Base-by-base conservation (phyloP, 2,329 filamentous ascomycete species). In the Neurospora crassa region DNA sequence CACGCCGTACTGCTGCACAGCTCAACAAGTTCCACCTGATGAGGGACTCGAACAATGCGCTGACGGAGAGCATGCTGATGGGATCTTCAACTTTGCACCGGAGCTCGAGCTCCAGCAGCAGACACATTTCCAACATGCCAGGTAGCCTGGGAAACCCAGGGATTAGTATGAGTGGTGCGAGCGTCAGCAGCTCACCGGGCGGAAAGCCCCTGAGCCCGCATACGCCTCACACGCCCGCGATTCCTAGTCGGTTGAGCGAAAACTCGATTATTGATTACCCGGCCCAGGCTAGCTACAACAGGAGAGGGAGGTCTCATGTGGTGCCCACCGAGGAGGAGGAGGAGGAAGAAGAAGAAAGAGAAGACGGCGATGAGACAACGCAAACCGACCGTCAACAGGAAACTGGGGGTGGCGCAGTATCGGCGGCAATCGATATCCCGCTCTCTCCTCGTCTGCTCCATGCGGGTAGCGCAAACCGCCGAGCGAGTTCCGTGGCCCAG, bases 191-290 rank as follows among this genome's bases (percentile, higher is more conserved):
- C 0, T 97, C 94, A 11, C 94, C 94, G 1, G 93, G 92, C 71
- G 53, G 53, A 37, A 97, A 97, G 77, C 93, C 94, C 0, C 87
- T 96, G 20, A 97, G 93, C 2, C 94, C 92, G 11, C 93, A 95
- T 78, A 97, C 93, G 0, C 93, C 94, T 1, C 94, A 98, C 78
- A 97, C 94, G 0, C 96, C 96, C 4, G 94, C 94, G 12, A 93
- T 98, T 40, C 95, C 95, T 24, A 97, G 94, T 8, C 88, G 96
- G n/a, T 83, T 99, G 29, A 97, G 93, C 78, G 93, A 96, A 74
- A 94, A 96, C 78, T 96, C 92, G 69, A 93, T 96, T 72, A 89
- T 90, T 63, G 91, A 93, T 74, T 91, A 93, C 77, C 78, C 79
- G 68, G 76, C 79, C 41, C 79, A 80, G 71, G 71, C 10, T 75